Base-by-base conservation (phyloP, 345 rosid species). In the Brassica napus region DNA sequence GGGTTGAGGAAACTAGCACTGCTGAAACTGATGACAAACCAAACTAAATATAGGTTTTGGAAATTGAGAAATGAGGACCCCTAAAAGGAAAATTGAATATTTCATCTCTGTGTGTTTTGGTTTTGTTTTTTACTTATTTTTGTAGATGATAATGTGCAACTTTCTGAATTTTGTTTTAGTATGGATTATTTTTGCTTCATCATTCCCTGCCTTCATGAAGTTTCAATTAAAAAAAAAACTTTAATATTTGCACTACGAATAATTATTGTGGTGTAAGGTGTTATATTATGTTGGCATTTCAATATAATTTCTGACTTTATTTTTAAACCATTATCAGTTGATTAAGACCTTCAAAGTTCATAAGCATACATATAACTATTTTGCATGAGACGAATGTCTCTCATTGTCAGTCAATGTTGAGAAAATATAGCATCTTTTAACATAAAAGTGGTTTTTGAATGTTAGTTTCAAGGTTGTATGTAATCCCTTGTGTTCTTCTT, bases 1-100 rank as follows among this genome's bases (percentile, higher is more conserved):
- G 86, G 6, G 82, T 86, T 65, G 65, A 72, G 60, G 76, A 78
- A 14, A 74, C 59, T 4, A 68, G 62, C 49, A 69, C 75, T 62
- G 23, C 71, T 49, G 60, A 79, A 7, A 9, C 60, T 54, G 60
- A 16, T 16, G 60, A 1, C 60, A 54, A 54, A 54, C 24, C 60
- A 54, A 54, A 54, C 58, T 73, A 69, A 16, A 16, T 32, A 72
- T 21, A 24, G 8, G 34, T 61, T 77, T 62, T 55, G 66, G 76
- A 42, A 65, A 72, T 14, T 72, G 28, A 59, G 24, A 73, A 59
- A 30, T 57, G 72, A 72, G 77, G 67, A 23, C 18, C 14, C 28
- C 60, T 62, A 32, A 23, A 60, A 74, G 61, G 32, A 65, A 71
- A 54, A 57, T 44, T 75, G 28, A 65, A 42, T 54, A 71, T 58